Evolutionary conservation across 495 filamentous ascomycete genomes (phyloP).

Genomic region (Thermothielavioides terrestris): DNA sequence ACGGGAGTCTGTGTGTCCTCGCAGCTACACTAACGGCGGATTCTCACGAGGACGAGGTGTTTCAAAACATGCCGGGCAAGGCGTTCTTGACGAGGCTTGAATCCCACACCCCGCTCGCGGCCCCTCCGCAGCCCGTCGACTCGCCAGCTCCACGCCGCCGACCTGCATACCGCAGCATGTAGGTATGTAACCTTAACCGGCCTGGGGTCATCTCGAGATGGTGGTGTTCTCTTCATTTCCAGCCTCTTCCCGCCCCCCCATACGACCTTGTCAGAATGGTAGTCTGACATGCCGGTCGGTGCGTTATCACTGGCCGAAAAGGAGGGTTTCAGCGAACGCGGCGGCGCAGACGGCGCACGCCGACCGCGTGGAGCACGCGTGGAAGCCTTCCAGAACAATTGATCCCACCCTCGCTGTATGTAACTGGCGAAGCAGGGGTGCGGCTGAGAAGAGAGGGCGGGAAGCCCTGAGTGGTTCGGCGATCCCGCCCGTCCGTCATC

Average conservation of each 20-base stretch:
- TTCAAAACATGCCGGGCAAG: slow-evolving; percentile 13
- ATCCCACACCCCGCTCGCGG: not conserved
- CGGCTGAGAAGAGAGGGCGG: slow-evolving; percentile 1
- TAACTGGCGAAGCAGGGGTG: slow-evolving; percentile 3
- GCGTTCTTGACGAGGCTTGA: not conserved
- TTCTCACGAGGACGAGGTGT: slow-evolving; percentile 11
- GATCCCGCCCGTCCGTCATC: not conserved
- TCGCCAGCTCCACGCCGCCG: not conserved
- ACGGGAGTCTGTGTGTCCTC: not conserved
- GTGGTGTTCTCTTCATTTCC: slow-evolving; percentile 6
- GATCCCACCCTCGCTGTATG: not conserved
- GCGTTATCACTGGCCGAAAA: not conserved
- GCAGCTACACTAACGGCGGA: slow-evolving; percentile 4
- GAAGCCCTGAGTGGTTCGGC: slow-evolving; percentile 2
- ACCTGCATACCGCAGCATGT: too few relatives aligned
- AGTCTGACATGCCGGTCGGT: slow-evolving; percentile 6
- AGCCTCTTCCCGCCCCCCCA: not conserved
- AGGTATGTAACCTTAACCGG: slow-evolving; percentile 2
- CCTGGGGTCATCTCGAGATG: not conserved
- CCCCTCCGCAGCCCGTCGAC: not conserved
- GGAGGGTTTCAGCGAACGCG: slow-evolving; percentile 6
- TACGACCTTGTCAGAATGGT: slow-evolving; percentile 2
- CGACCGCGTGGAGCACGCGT: slow-evolving; percentile 3
- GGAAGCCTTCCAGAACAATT: slow-evolving; percentile 16
- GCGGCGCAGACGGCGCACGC: too few relatives aligned